A percentile compares a stretch with the other conserved stretches of the same genome.
Conservation (phyloP, 2,329 filamentous ascomycete genomes). For the Colletotrichum horii region DNA sequence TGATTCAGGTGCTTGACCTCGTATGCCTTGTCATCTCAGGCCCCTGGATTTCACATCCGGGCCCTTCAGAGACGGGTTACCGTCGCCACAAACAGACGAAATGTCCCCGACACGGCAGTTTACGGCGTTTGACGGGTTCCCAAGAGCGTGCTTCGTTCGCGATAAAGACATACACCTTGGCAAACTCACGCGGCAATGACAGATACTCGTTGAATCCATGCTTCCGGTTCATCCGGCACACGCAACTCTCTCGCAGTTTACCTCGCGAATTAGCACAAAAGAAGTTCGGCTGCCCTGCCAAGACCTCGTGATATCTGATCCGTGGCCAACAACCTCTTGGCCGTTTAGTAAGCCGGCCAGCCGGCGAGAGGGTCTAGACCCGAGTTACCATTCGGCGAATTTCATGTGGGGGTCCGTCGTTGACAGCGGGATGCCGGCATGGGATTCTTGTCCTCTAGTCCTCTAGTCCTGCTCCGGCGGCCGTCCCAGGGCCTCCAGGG, state of each 20-base stretch:
- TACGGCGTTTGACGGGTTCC: neutral
- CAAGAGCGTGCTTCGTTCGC: neutral
- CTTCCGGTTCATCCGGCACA: neutral
- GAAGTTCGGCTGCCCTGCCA: neutral
- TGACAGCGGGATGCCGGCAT: constrained; percentile 8
- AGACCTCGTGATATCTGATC: neutral
- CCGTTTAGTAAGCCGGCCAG: neutral
- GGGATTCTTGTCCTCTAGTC: neutral
- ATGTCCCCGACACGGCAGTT: neutral
- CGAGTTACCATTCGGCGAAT: neutral
- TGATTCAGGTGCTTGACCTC: neutral
- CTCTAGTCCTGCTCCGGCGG: neutral
- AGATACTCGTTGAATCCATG: neutral
- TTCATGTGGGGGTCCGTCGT: neutral
- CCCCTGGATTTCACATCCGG: neutral
- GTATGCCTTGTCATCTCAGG: neutral
- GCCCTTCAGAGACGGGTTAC: neutral
- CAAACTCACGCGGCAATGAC: neutral
- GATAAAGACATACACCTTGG: neutral
- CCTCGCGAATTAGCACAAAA: neutral
- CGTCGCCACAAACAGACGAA: neutral
- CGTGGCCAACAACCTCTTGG: neutral
- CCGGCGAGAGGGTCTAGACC: neutral
- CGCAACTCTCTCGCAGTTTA: neutral
- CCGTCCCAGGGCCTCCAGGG: neutral